Evolutionary conservation across 495 filamentous ascomycete species (phyloP).

Genomic region (Aspergillus sclerotiicarbonarius): DNA sequence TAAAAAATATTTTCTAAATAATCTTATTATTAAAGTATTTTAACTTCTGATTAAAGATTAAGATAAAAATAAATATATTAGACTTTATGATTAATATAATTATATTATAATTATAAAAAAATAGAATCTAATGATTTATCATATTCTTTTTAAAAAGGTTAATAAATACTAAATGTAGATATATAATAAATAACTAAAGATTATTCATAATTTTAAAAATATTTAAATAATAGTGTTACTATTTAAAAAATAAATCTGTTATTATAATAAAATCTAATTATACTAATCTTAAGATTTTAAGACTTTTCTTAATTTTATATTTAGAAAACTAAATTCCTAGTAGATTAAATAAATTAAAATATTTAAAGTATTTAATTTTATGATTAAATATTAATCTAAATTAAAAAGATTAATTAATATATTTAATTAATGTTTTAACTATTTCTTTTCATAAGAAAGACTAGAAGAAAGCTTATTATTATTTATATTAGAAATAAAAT

Average conservation of each 20-base stretch:
- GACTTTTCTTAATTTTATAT: too few relatives aligned
- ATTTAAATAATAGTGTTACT: background rate
- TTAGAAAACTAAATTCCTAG: too few relatives aligned
- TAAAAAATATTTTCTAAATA: too few relatives aligned
- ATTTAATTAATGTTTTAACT: too few relatives aligned
- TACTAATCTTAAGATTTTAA: too few relatives aligned
- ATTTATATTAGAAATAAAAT: too few relatives aligned
- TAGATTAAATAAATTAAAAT: too few relatives aligned
- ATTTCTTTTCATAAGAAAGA: too few relatives aligned
- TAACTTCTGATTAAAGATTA: background rate
- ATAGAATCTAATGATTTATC: background rate
- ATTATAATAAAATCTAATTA: background rate
- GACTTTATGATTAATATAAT: background rate
- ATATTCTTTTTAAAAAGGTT: background rate
- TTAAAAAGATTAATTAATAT: too few relatives aligned
- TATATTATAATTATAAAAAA: background rate
- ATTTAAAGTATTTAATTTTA: too few relatives aligned
- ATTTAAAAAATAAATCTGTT: background rate
- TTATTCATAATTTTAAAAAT: background rate
- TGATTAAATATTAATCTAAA: too few relatives aligned
- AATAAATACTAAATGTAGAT: background rate
- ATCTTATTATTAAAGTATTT: background rate
- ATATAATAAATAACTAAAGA: background rate
- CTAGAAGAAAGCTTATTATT: too few relatives aligned
- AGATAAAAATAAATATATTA: background rate